These are phyloP conservation scores for Sindora glabra DNA, from an alignment of 306 rosid genomes.

Conservation along the genomic window DNA sequence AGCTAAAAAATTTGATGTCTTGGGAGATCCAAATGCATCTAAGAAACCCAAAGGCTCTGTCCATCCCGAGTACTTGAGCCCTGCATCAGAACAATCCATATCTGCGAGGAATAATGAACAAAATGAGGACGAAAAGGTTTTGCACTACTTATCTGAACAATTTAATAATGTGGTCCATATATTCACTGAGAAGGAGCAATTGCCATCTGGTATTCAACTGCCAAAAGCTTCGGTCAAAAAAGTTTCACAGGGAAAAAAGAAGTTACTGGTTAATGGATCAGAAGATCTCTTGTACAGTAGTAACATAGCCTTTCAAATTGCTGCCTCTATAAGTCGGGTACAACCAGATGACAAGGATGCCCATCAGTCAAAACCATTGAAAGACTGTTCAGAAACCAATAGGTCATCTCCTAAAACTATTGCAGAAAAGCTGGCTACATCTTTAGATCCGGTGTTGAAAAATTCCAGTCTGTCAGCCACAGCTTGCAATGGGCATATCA, in stretches of 20 bases:
- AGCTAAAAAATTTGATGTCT: constrained; percentile 27
- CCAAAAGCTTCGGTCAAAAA: constrained; percentile 67
- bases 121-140: constrained; percentile 32
- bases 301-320: constrained; percentile 76
- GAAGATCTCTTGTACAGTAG: constrained; percentile 64
- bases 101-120: constrained; percentile 27
- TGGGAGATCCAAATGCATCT: constrained; percentile 35
- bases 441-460: constrained; percentile 35
- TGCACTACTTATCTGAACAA: constrained; percentile 44
- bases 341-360: constrained; percentile 34
- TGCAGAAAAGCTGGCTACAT: constrained; percentile 60
- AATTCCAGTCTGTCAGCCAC: constrained; percentile 43
- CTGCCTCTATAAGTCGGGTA: constrained; percentile 41
- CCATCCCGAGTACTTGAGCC: constrained; percentile 23
- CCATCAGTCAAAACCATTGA: constrained; percentile 20
- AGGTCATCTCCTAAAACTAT: constrained; percentile 40
- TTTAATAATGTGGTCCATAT: constrained; percentile 31
- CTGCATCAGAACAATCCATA: constrained; percentile 27
- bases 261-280: constrained; percentile 43
- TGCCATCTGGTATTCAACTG: constrained; percentile 44
- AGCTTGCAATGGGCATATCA: constrained; percentile 85
- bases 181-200: constrained; percentile 39
- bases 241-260: constrained; percentile 63
- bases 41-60: constrained; percentile 21
- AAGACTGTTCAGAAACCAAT: constrained; percentile 30